These are phyloP conservation scores for Boletus reticuloceps DNA, from an alignment of 768 basidiomycete genomes.

Conservation along the genomic window DNA sequence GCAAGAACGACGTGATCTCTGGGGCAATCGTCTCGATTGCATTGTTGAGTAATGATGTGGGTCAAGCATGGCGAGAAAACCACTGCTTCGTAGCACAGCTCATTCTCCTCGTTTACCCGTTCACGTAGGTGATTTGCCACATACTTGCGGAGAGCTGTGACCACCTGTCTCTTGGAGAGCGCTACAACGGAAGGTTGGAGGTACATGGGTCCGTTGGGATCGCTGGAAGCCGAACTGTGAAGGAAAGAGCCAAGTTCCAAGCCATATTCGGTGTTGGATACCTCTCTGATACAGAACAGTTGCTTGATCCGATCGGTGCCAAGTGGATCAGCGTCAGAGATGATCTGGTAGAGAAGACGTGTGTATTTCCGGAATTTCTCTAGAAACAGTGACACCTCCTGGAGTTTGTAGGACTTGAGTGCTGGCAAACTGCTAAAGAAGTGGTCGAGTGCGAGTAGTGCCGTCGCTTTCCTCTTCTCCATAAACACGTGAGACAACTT, in stretches of 20 bases:
- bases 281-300: conserved; percentile 22
- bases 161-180: conserved; percentile 22
- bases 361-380: neutral
- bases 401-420: conserved; percentile 23
- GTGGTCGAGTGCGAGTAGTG: conserved; percentile 10
- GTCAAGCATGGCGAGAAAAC: conserved; percentile 40
- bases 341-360: no score
- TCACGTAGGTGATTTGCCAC: conserved; percentile 29
- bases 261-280: conserved; percentile 9
- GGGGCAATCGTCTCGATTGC: no score
- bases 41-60: conserved; percentile 18
- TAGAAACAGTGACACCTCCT: conserved; percentile 9
- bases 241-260: conserved; percentile 9
- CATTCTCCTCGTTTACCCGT: conserved; percentile 33
- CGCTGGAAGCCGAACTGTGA: neutral
- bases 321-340: no score
- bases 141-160: conserved; percentile 17
- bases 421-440: conserved; percentile 2
- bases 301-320: conserved; percentile 9
- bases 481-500: conserved; percentile 33
- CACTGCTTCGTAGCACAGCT: conserved; percentile 25
- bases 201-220: neutral
- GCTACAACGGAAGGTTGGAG: neutral
- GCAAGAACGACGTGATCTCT: no score
- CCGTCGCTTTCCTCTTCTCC: neutral